Evolutionary conservation across 2,329 filamentous ascomycete genomes (phyloP).

Genomic region (Aphanocladium album): DNA sequence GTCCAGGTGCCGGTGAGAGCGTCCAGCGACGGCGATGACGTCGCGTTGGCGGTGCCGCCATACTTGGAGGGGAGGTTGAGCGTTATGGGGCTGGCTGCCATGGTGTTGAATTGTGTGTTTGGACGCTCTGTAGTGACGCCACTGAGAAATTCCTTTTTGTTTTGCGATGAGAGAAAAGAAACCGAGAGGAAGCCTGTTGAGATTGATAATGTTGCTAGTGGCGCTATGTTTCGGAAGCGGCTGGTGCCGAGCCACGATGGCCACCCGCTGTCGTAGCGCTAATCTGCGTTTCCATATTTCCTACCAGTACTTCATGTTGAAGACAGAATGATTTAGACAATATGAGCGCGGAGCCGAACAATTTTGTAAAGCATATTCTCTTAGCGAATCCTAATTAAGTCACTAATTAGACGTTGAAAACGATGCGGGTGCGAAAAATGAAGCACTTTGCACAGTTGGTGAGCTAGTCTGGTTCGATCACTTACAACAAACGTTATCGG

Average conservation of each 20-base stretch:
- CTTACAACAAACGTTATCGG: too few species aligned
- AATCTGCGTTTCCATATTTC: neutral
- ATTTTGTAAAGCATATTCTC: neutral
- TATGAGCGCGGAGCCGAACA: neutral
- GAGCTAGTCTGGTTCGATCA: too few species aligned
- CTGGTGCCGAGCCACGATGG: constrained; percentile 2
- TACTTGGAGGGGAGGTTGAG: constrained; percentile 9
- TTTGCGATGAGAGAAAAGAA: neutral
- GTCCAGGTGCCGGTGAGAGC: constrained; percentile 66
- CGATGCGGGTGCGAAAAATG: too few species aligned
- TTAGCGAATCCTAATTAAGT: too few species aligned
- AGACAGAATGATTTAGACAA: neutral
- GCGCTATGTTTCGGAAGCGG: neutral
- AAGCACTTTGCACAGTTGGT: too few species aligned
- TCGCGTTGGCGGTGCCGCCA: neutral
- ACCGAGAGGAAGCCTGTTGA: neutral
- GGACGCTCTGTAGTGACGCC: neutral
- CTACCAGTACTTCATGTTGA: neutral
- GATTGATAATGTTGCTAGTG: neutral
- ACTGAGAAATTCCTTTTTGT: too few species aligned
- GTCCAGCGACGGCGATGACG: constrained; percentile 31
- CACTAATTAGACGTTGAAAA: too few species aligned
- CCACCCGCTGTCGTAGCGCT: neutral
- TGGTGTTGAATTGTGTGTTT: neutral
- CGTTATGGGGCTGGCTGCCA: constrained; percentile 7